These are phyloP conservation scores for Tricholoma bakamatsutake DNA, from an alignment of 768 basidiomycete genomes.

Conservation along the genomic window DNA sequence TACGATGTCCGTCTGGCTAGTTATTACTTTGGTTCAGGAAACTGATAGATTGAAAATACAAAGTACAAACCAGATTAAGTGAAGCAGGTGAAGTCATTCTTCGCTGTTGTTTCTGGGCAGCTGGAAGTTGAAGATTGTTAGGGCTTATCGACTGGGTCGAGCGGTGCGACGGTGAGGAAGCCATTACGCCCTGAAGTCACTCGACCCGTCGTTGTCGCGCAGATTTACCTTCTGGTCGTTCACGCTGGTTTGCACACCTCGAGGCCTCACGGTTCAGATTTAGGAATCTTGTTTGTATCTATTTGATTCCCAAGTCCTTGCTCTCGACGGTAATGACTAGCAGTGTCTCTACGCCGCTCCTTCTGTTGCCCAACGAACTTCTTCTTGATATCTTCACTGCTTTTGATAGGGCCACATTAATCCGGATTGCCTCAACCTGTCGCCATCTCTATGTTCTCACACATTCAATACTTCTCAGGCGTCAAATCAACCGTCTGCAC, in stretches of 20 bases:
- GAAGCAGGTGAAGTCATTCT: constrained; percentile 23
- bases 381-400: constrained; percentile 5
- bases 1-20: constrained; percentile 35
- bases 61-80: constrained; percentile 14
- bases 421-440: background rate
- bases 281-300: background rate
- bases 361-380: constrained; percentile 8
- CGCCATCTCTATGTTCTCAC: background rate
- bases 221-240: background rate
- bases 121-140: constrained; percentile 15
- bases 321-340: background rate
- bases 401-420: constrained; percentile 2
- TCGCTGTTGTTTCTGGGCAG: constrained; percentile 17
- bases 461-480: background rate
- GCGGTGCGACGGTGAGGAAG: constrained; percentile 16
- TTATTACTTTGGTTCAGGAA: background rate
- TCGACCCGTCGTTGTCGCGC: constrained; percentile 6
- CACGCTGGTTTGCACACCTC: background rate
- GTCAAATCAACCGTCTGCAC: constrained; percentile 5
- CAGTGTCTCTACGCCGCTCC: background rate
- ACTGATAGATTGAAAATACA: background rate
- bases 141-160: constrained; percentile 17
- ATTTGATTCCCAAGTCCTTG: too few species aligned
- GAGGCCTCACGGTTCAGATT: background rate
- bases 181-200: constrained; percentile 13